These are phyloP conservation scores for Ilyonectria robusta DNA, from an alignment of 2,329 filamentous ascomycete genomes.

Conservation along the genomic window DNA sequence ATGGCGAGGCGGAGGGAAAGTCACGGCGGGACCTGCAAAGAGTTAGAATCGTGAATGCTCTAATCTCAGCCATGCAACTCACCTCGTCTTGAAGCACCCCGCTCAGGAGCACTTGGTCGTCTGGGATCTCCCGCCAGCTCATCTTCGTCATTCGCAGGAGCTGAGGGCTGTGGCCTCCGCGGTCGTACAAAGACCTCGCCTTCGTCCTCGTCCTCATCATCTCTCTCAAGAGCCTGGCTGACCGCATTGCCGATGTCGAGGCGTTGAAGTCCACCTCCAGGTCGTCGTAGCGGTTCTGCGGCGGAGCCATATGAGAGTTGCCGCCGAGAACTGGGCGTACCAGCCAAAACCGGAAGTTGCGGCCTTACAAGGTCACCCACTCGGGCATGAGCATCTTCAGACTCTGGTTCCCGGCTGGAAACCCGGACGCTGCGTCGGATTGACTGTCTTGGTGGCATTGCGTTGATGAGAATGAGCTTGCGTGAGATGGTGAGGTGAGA, in stretches of 20 bases:
- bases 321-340: conserved; percentile 54
- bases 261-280: conserved; percentile 39
- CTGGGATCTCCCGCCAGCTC: conserved; percentile 32
- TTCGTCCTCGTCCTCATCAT: conserved; percentile 36
- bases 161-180: conserved; percentile 13
- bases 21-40: conserved; percentile 1
- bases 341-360: conserved; percentile 43
- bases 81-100: conserved; percentile 23
- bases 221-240: conserved; percentile 44
- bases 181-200: conserved; percentile 38
- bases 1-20: conserved; percentile 13
- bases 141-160: conserved; percentile 31
- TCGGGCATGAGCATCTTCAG: conserved; percentile 19
- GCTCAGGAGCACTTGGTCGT: background rate
- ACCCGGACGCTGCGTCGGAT: conserved; percentile 38
- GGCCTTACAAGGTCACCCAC: conserved; percentile 36
- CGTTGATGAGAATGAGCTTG: conserved; percentile 9
- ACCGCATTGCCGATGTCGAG: conserved; percentile 51
- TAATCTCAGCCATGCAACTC: conserved; percentile 5
- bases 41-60: background rate
- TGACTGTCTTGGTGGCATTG: conserved; percentile 45
- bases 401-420: conserved; percentile 40
- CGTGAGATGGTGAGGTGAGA: background rate
- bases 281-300: conserved; percentile 51
- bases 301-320: conserved; percentile 57